Base-by-base conservation (phyloP, 805 yeast species). In the Wickerhamomyces pijperi region DNA sequence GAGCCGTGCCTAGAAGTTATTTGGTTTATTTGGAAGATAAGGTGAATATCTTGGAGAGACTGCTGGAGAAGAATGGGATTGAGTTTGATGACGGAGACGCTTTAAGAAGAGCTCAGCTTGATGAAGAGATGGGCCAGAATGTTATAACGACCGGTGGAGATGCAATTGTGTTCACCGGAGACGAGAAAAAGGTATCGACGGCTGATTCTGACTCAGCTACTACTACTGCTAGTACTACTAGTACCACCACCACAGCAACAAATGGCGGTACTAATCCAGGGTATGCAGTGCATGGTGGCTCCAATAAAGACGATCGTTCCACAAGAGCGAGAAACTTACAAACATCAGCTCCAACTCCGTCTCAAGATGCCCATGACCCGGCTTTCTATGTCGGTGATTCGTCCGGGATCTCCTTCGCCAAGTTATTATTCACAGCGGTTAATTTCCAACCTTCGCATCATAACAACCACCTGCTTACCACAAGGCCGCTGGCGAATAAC, bases 1-100 rank as follows among this genome's bases (percentile, higher is more conserved):
- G 94, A 39, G 86, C 82, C 47, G 75, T 86, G 1, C 94, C 96
- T 0, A 63, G 97, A 31, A 81, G 86, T 3, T 82, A 82, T 51
- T 74, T 85, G 3, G 69, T 75, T 17, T 80, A 78, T 48, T 61
- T 86, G 42, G 96, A 86, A 53, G 78, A 75, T 40, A 62, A 77
- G 29, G 64, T 85, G 2, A 64, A 67, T 8, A 59, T 61, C n/a
- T 60, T 86, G 43, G 84, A 82, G 54, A 48, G 51, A 5, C 61
- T 67, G 42, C 54, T 84, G 21, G 55, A 58, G 41, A 60, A 58
- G 13, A 50, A 61, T 41, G 80, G 74, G 0, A 50, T 67, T 3
- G 67, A 63, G 40, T 58, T 63, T 1, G 44, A 48, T 9, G 46
- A 49, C 4, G 46, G 43, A 16, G 34, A 19, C 3, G 23, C 12